These are phyloP conservation scores for Cryptococcus jaspeensis DNA, from an alignment of 1,284 basidiomycete species.

Conservation along the genomic window DNA sequence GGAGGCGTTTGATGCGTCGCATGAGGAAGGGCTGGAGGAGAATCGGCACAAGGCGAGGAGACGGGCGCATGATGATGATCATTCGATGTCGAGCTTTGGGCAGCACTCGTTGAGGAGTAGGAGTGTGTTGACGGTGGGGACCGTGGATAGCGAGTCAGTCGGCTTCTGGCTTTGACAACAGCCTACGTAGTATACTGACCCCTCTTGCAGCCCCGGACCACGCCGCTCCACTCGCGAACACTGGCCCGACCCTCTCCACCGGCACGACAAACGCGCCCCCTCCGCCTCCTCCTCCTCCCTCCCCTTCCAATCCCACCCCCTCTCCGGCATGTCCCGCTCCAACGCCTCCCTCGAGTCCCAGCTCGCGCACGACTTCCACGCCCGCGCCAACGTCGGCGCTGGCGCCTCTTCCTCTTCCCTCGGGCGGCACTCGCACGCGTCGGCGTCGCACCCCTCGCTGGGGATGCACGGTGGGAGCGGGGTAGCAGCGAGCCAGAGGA, in stretches of 20 bases:
- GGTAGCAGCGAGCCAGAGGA: constrained; percentile 4
- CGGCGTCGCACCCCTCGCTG: neutral
- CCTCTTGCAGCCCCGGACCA: constrained; percentile 79
- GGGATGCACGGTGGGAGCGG: neutral
- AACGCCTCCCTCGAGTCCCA: constrained; percentile 79
- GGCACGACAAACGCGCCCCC: constrained; percentile 55
- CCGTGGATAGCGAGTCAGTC: constrained; percentile 50
- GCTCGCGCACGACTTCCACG: constrained; percentile 71
- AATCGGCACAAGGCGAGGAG: constrained; percentile 71
- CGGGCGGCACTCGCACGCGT: constrained; percentile 18
- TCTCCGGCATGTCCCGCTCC: constrained; percentile 66
- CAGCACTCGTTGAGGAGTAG: constrained; percentile 61
- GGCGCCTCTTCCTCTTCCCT: constrained; percentile 27
- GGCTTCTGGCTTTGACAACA: constrained; percentile 48
- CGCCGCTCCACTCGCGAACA: constrained; percentile 51
- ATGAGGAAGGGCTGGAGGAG: constrained; percentile 9
- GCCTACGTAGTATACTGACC: constrained; percentile 45
- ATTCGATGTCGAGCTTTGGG: constrained; percentile 83
- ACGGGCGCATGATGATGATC: constrained; percentile 81
- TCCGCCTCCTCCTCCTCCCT: constrained; percentile 75
- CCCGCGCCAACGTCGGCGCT: constrained; percentile 64
- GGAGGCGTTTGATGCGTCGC: constrained; percentile 30
- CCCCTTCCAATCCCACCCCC: constrained; percentile 46
- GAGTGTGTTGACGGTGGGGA: constrained; percentile 43
- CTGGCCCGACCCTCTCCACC: constrained; percentile 39